Percentiles rank a stretch among this genome's conserved stretches.
Conservation (phyloP, 805 yeast genomes). For the Huiozyma sinensis region DNA sequence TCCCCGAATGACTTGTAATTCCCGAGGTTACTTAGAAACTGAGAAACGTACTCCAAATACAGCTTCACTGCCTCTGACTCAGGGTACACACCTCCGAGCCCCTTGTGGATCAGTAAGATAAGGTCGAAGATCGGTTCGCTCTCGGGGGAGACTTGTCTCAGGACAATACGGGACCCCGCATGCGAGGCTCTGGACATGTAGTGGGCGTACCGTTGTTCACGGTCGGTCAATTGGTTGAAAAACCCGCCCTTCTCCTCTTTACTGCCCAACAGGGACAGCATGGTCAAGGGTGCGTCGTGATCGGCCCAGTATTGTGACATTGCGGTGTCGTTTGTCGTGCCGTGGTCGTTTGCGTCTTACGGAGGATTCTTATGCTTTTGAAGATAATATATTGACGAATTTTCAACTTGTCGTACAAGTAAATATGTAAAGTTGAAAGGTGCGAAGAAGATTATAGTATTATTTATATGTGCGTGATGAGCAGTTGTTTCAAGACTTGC, state of each 20-base stretch:
- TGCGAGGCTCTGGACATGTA: conserved; percentile 75
- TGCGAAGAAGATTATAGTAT: too few relatives aligned
- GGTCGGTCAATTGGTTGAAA: conserved; percentile 51
- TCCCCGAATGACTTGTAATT: conserved; percentile 85
- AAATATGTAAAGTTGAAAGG: too few relatives aligned
- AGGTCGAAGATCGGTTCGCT: conserved; percentile 67
- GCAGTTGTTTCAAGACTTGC: too few relatives aligned
- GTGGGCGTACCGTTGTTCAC: conserved; percentile 69
- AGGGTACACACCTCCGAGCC: conserved; percentile 38
- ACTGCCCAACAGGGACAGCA: conserved; percentile 40
- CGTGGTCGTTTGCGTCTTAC: too few relatives aligned
- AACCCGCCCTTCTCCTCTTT: conserved; percentile 36
- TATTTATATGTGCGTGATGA: not conserved
- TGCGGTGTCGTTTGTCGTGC: too few relatives aligned
- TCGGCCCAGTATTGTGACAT: conserved; percentile 35
- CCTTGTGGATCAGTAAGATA: conserved; percentile 47
- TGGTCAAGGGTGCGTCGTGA: conserved; percentile 56
- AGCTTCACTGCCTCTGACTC: conserved; percentile 9
- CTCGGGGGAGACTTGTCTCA: conserved; percentile 76
- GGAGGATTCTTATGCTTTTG: too few relatives aligned
- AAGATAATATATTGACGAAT: too few relatives aligned
- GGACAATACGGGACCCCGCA: conserved; percentile 68
- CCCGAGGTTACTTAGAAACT: conserved; percentile 64
- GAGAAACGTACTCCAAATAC: conserved; percentile 67
- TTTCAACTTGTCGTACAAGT: too few relatives aligned